Evolutionary conservation across 2,329 filamentous ascomycete species (phyloP), one percentile per base, ranked within the genome.

Genomic region (Colletotrichum sp.): DNA sequence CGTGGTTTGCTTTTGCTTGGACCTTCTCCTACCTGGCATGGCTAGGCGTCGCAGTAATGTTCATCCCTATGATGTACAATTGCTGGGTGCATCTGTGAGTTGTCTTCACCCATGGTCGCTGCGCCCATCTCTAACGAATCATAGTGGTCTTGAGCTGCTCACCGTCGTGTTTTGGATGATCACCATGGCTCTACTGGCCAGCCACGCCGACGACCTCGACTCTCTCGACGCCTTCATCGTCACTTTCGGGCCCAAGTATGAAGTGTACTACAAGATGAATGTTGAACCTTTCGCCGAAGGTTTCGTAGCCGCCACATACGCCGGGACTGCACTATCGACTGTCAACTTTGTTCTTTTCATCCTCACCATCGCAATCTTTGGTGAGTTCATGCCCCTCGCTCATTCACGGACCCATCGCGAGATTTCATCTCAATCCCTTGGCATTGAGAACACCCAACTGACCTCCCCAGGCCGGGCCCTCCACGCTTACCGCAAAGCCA

Each of bases 81-180:
- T 78, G 74, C 36, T 78, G 77, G 77, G 77, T 78, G 21, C 77
- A 78, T 55, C 74, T 78, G 77, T 78, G 72, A 21, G 76, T 36
- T 24, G 10, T 64, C 18, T 9, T 39, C 32, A 12, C 15, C 13
- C n/a, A 0, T 39, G 15, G 59, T 62, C 10, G 18, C 16, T 63
- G 60, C 28, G n/a, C 18, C 30, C 8, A 3, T 24, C 28, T 28
- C 71, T 75, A 18, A 76, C 49, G 3, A 5, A 34, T 18, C 26
- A 13, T 5, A 78, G 77, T 4, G 77, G 74, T 12, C 73, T 78
- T 10, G 77, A 78, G 16, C 34, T 78, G 16, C 70, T 78, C 32
- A 77, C 73, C 10, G 67, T 78, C 7, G 74, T 78, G 5, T 78
- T 78, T 32, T 78, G 77, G 77, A 36, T 78, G 24, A 77, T 78